Base-by-base conservation (phyloP, 1,284 basidiomycete species). In the Leccinum pseudoinsigne region DNA sequence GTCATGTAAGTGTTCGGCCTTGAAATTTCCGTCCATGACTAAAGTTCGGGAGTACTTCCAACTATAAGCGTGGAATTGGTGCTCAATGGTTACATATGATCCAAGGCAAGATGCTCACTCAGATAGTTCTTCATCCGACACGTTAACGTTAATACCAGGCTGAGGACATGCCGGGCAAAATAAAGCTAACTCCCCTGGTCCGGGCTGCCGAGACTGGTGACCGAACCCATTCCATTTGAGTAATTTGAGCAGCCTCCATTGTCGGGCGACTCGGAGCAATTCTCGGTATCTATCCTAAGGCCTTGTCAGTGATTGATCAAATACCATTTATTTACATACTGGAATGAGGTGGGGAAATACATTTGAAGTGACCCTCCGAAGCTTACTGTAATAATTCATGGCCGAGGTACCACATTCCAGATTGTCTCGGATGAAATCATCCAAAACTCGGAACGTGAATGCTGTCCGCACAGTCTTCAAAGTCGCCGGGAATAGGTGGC, bases 401-500 rank as follows among this genome's bases (percentile, higher is more conserved):
- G 68, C 67, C 0, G 69, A 69, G n/a, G 69, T 76, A 38, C 76
- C 72, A 21, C 71, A 72, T 4, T 69, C 61, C 1, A 72, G 42
- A 11, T 65, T 69, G 26, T 76, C 72, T 3, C 64, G 31, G 11
- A 74, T 69, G 34, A 75, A 75, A 8, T 73, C 57, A 28, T 54
- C 26, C 23, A 54, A 54, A n/a, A 54, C 53, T 7, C 6, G 21
- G 21, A 54, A 54, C 8, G 53, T 28, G 53, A 54, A 54, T 16
- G 26, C 53, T 3, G 26, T 54, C 6, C 53, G 23, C 14, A 26
- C 16, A 12, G 14, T 16, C 12, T 54, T 54, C 23, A 54, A 16
- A 5, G 53, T 54, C 7, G 28, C 23, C 3, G 26, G 53, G 16
- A 54, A 54, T 4, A 54, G 16, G 6, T 10, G 12, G 26, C 10